Base-by-base conservation (phyloP, 768 basidiomycete genomes). In the Pleurotus tuoliensis region DNA sequence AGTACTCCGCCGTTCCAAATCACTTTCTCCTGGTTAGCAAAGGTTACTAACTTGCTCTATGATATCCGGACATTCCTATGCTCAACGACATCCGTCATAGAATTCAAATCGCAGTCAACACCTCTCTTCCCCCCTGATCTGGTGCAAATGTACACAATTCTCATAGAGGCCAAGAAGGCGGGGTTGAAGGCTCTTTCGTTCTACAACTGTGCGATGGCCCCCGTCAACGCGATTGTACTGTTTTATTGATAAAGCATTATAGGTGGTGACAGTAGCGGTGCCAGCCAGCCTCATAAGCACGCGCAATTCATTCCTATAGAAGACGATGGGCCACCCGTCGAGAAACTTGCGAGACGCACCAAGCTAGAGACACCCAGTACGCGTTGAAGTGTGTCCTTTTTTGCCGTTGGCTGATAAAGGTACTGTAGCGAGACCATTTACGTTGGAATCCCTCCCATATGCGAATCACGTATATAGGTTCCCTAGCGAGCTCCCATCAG, bases 281-380 rank as follows among this genome's bases (percentile, higher is more conserved):
- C 94, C 9, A 94, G 92, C 66, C 94, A 97, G 71, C 76, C 81
- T 2, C 93, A 95, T 72, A 93, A 95, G 64, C 94, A 97, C 66
- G 61, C 95, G n/a, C 94, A 96, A 68, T 87, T 95, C 60, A 70
- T 95, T 34, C 87, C 91, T 34, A 65, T 83, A 15, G 73, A 72
- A 40, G 69, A 76, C 30, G 79, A 80, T 37, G 88, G 84, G 1
- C 88, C 90, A 12, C 94, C 94, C 0, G 77, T 94, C 22, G 94
- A 95, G 69, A 73, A 69, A 55, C 75, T 93, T 52, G 86, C 90
- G 4, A 76, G 76, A 61, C 70, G 72, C 16, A 73, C 80, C 8
- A 76, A 72, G 13, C 68, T 93, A 47, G 86, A 92, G 65, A 78
- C 71, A 43, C 75, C 82, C 57, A 78, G 88, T 86, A 59, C 13